Conservation (phyloP, 495 filamentous ascomycete species). For the Platismatia glauca region DNA sequence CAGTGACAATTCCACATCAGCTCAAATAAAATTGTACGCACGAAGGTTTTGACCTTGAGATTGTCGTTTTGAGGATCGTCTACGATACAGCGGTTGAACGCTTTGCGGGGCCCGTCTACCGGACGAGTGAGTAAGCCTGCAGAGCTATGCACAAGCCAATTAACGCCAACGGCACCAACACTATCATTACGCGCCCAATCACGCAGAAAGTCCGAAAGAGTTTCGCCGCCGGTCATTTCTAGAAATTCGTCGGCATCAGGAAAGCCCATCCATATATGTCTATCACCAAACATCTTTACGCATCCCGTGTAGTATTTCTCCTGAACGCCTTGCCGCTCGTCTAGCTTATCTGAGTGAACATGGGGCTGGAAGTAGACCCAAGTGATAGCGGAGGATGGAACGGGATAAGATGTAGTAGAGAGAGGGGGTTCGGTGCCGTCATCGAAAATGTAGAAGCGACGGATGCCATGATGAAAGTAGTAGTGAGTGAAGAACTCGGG, state of each 20-base stretch:
- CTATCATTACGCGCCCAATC: background rate
- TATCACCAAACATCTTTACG: background rate
- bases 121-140: constrained; percentile 7
- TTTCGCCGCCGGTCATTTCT: constrained; percentile 8
- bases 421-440: constrained; percentile 23
- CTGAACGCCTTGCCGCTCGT: background rate
- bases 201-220: constrained; percentile 2
- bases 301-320: constrained; percentile 8
- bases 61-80: background rate
- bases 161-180: background rate
- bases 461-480: constrained; percentile 20
- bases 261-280: constrained; percentile 13
- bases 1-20: background rate
- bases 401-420: constrained; percentile 8
- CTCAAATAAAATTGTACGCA: background rate
- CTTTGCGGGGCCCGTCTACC: background rate
- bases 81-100: constrained; percentile 4
- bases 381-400: constrained; percentile 6
- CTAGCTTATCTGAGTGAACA: background rate
- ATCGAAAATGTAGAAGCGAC: constrained; percentile 28
- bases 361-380: constrained; percentile 13
- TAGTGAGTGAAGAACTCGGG: background rate
- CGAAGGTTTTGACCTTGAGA: background rate
- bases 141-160: constrained; percentile 11
- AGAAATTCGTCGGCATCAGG: constrained; percentile 9